Evolutionary conservation across 2,329 filamentous ascomycete species (phyloP).

Genomic region (Hymenoscyphus repandus): DNA sequence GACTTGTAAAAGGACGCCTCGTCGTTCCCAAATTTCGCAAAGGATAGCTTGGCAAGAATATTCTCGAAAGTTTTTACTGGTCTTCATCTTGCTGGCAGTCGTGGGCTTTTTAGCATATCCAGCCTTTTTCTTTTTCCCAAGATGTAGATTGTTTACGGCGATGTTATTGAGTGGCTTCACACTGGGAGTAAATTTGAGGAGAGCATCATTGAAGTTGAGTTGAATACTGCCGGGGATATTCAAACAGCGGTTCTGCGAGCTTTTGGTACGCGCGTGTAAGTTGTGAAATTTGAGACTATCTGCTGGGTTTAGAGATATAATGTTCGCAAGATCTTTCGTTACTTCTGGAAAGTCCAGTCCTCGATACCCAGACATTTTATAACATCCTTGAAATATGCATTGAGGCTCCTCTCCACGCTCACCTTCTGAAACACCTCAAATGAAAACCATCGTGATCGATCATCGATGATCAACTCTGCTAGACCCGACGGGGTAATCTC

Average conservation of each 20-base stretch:
- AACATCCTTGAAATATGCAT: conserved; percentile 34
- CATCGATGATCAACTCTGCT: background rate
- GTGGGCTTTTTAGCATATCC: background rate
- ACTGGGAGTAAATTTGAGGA: background rate
- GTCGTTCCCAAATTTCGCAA: background rate
- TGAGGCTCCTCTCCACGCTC: conserved; percentile 37
- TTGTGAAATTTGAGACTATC: background rate
- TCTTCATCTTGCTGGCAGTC: background rate
- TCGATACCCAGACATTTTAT: conserved; percentile 35
- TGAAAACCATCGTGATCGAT: conserved; percentile 37
- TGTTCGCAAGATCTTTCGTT: conserved; percentile 35
- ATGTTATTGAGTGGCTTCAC: background rate
- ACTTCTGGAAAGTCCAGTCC: conserved; percentile 39
- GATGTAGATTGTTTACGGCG: background rate
- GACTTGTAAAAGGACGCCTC: background rate
- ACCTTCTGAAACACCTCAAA: conserved; percentile 36
- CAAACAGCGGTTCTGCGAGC: background rate
- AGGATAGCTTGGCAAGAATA: background rate
- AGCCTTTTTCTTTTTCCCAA: background rate
- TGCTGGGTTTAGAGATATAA: conserved; percentile 38
- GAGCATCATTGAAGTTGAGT: background rate
- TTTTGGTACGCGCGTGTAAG: background rate
- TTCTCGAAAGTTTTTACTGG: background rate
- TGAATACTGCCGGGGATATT: background rate
- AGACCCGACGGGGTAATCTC: background rate